These are phyloP conservation scores for Panicum miliaceum DNA, from an alignment of 176 grass and related monocot species.

Conservation along the genomic window DNA sequence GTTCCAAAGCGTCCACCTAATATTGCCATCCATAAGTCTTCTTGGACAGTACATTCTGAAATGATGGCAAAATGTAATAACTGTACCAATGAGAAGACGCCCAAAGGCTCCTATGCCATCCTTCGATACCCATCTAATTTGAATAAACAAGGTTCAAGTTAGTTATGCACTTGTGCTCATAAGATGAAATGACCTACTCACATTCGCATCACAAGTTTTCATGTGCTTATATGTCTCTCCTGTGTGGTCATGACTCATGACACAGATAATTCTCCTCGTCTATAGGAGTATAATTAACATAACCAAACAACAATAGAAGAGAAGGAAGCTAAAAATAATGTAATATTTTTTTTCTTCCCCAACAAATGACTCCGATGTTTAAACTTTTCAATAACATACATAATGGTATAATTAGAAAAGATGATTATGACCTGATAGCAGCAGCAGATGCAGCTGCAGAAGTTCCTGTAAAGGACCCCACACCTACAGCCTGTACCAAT, in stretches of 20 bases:
- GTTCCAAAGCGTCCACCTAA: conserved; percentile 86
- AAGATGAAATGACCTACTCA: conserved; percentile 12
- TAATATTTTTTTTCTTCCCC: neutral
- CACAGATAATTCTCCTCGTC: neutral
- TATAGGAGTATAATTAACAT: neutral
- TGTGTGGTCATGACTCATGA: conserved; percentile 11
- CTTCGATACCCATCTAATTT: conserved; percentile 90
- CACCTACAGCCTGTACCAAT: conserved; percentile 88
- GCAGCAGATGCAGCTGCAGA: conserved; percentile 88
- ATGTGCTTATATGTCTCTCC: neutral
- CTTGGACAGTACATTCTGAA: conserved; percentile 13
- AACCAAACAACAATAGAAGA: conserved; percentile 10
- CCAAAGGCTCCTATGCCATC: conserved; percentile 93
- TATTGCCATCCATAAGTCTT: conserved; percentile 38
- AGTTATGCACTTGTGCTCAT: neutral
- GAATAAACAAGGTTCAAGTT: conserved; percentile 32
- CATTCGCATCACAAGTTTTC: conserved; percentile 6
- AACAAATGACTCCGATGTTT: conserved; percentile 20
- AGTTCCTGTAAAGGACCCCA: conserved; percentile 82
- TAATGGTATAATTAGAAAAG: conserved; percentile 3
- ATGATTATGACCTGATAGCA: conserved; percentile 76
- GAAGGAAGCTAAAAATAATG: neutral
- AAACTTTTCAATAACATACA: neutral
- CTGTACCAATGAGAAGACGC: conserved; percentile 86
- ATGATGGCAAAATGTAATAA: neutral